Evolutionary conservation across 352 stramenopile genomes (phyloP).

Genomic region (Stephanocyclus meneghinianus): DNA sequence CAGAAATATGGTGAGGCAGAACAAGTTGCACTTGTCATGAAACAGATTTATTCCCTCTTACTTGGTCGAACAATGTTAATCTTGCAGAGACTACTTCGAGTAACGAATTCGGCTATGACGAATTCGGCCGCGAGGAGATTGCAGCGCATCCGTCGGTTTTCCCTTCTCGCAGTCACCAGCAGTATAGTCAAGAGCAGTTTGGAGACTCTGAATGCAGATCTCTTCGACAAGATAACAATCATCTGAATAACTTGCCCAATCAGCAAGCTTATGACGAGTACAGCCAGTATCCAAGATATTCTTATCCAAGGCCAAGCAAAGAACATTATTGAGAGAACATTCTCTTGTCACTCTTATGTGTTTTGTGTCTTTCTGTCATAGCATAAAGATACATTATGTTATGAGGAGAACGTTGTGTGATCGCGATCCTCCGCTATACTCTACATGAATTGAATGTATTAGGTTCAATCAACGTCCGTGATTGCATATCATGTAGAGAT

Average conservation of each 20-base stretch:
- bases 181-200: neutral
- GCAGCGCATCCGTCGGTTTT: neutral
- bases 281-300: slow-evolving; percentile 10
- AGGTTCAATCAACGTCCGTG: too few relatives aligned
- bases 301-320: slow-evolving; percentile 28
- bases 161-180: neutral
- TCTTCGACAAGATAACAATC: neutral
- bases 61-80: neutral
- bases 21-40: neutral
- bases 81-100: neutral
- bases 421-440: too few relatives aligned
- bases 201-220: neutral
- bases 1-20: slow-evolving; percentile 26
- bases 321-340: neutral
- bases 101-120: neutral
- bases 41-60: neutral
- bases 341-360: neutral
- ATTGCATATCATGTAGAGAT: too few relatives aligned
- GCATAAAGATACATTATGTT: neutral
- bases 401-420: too few relatives aligned
- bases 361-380: neutral
- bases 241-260: neutral
- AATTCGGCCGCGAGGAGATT: neutral
- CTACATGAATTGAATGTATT: too few relatives aligned
- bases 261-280: neutral